Base-by-base conservation (phyloP, 257 asterid species). In the Primulina huaijiensis region DNA sequence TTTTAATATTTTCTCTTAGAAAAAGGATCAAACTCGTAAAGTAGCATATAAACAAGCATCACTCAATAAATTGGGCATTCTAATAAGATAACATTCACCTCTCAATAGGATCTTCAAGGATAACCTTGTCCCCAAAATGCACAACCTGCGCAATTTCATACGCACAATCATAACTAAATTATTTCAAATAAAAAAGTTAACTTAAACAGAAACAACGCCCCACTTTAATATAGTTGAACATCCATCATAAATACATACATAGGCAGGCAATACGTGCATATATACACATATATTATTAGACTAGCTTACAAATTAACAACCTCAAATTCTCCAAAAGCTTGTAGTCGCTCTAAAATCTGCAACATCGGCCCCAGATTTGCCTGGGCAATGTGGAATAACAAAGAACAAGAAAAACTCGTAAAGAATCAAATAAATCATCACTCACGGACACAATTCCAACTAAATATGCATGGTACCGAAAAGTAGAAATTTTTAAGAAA, bases 321-420 rank as follows among this genome's bases (percentile, higher is more conserved):
- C 90, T 90, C 90, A 60, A 90, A 93, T 77, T 93, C 99, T 8
- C 99, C 99, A 62, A 89, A 93, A 4, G 94, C 79, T 82, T 93
- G 86, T 8, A 93, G 74, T 72, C 99, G 83, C 77, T 90, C 96
- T 80, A 93, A 82, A 81, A 93, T 93, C 87, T 93, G 86, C 79
- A 78, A 75, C 99, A 90, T 90, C 60, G 99, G 99, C 2, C 87
- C 94, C 0, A 96, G 90, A 40, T 85, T 81, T 4, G 86, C 92
- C 96, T 93, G 61, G 31, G 75, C 52, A 55, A 25, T 5, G 59
- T 38, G 29, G n/a, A 23, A 74, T 35, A 56, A 62, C 20, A 70
- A 34, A n/a, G 33, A 65, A 16, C 12, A 2, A 34, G 58, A 12
- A 19, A 8, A 62, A 64, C 8, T 37, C 33, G 34, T 25, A 46